Base-by-base conservation (phyloP, 768 basidiomycete genomes). In the Kwoniella sp. region DNA sequence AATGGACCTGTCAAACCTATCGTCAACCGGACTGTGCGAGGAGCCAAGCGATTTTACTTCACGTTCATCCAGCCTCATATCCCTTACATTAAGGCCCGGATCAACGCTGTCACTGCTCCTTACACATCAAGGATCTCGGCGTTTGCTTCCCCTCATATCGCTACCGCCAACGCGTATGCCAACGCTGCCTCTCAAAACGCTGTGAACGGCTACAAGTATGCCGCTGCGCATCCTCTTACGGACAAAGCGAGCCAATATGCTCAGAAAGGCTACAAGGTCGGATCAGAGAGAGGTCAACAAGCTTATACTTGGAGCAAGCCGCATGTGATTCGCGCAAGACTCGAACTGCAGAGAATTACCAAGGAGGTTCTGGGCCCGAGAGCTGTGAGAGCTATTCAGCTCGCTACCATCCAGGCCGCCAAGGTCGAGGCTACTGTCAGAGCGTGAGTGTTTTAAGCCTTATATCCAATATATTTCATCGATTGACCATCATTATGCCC, bases 31-130 rank as follows among this genome's bases (percentile, higher is more conserved):
- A 55, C 64, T 1, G 22, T 48, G 12, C 52, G 60, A 30, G 68
- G 64, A 22, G 69, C 68, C 5, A 68, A 62, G 40, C 67, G 68
- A 46, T 65, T 72, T 27, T 74, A 72, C 53, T 62, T 74, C 29
- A 77, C 70, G 17, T 70, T 70, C 29, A 48, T 77, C 48, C 63
- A 72, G 33, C 77, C 77, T 17, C 73, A 76, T 37, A 44, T 73
- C 12, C 74, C 69, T 5, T 71, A 67, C 44, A 22, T 72, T 29
- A 22, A 54, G 21, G 58, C 66, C 13, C 59, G 55, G 46, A 55
- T 55, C 27, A 47, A 69, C 24, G 57, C 65, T 22, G 57, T 71
- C 24, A 68, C 71, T 30, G 67, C 65, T n/a, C 72, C 74, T 15
- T 55, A 68, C 44, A 71, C 74, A 2, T 54, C 71, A 2, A 53